Conservation (phyloP, 2,329 filamentous ascomycete genomes). For the Raffaelea deltoideospora region DNA sequence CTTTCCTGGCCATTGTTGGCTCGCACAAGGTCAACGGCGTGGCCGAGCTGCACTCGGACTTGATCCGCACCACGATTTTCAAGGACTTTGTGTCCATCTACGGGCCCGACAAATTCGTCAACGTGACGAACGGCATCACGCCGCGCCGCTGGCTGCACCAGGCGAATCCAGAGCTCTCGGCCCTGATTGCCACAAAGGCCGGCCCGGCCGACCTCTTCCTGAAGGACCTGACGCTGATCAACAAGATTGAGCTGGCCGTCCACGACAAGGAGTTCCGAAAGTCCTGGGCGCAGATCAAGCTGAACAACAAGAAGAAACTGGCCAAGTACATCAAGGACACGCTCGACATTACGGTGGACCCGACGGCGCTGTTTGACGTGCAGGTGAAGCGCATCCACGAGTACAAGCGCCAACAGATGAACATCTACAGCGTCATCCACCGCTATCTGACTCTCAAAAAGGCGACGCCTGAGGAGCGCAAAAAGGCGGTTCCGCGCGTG, state of each 20-base stretch:
- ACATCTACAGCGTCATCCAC: conserved; percentile 96
- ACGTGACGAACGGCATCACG: conserved; percentile 96
- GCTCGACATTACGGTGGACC: conserved; percentile 71
- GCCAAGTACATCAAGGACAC: conserved; percentile 81
- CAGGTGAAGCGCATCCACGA: conserved; percentile 99
- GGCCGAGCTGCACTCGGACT: conserved; percentile 89
- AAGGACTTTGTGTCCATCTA: conserved; percentile 96
- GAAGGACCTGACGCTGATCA: conserved; percentile 76
- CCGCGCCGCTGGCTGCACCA: conserved; percentile 94
- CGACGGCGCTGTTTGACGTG: conserved; percentile 79
- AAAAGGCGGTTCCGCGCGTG: conserved; percentile 76
- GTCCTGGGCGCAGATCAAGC: conserved; percentile 95
- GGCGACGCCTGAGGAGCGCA: conserved; percentile 67
- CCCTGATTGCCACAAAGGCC: conserved; percentile 80
- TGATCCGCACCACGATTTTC: conserved; percentile 99
- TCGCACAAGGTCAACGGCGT: conserved; percentile 99
- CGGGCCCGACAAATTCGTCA: conserved; percentile 93
- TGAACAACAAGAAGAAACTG: conserved; percentile 83
- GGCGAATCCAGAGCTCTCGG: conserved; percentile 83
- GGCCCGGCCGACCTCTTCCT: conserved; percentile 64
- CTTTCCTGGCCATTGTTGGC: conserved; percentile 82
- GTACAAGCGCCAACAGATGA: conserved; percentile 97
- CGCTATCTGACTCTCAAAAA: conserved; percentile 82
- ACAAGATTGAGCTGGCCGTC: conserved; percentile 69
- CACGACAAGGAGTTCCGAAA: conserved; percentile 83